These are phyloP conservation scores for Aspergillus novoparasiticus DNA, from an alignment of 2,329 filamentous ascomycete genomes.

Conservation along the genomic window DNA sequence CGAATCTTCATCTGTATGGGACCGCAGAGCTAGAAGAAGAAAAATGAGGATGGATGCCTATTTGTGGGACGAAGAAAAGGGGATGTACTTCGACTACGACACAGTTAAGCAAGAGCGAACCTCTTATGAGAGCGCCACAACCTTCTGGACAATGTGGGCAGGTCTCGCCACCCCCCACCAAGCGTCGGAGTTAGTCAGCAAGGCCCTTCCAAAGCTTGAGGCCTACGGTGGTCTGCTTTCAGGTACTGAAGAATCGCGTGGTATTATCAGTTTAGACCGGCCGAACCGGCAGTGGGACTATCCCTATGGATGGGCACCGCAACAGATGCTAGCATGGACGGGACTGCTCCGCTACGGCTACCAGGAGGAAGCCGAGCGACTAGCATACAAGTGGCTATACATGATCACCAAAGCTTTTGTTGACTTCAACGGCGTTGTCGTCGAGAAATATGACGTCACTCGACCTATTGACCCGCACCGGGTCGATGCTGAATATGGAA, in stretches of 20 bases:
- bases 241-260: slow-evolving; percentile 86
- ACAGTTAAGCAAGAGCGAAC: slow-evolving; percentile 78
- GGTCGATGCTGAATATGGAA: slow-evolving; percentile 96
- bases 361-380: slow-evolving; percentile 80
- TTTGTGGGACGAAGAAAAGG: slow-evolving; percentile 86
- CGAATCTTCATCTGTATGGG: slow-evolving; percentile 86
- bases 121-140: slow-evolving; percentile 87
- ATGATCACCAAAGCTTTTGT: slow-evolving; percentile 99
- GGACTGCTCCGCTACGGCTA: slow-evolving; percentile 91
- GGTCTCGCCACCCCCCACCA: slow-evolving; percentile 83
- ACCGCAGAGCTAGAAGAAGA: slow-evolving; percentile 80
- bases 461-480: slow-evolving; percentile 85
- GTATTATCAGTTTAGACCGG: slow-evolving; percentile 73
- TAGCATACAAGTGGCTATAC: slow-evolving; percentile 95
- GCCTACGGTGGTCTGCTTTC: slow-evolving; percentile 84
- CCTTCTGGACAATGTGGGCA: slow-evolving; percentile 97
- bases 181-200: slow-evolving; percentile 78
- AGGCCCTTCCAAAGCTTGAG: slow-evolving; percentile 85
- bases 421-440: slow-evolving; percentile 96
- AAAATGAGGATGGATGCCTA: slow-evolving; percentile 88
- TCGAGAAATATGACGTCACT: slow-evolving; percentile 98
- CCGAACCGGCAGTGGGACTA: slow-evolving; percentile 99
- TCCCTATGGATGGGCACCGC: slow-evolving; percentile 96
- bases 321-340: slow-evolving; percentile 98
- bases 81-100: slow-evolving; percentile 98